Percentiles rank a stretch among this genome's conserved stretches.
phyloP scores from a whole-genome alignment of 1,139 yeast genomes.

The Pichiaceae sp. region DNA sequence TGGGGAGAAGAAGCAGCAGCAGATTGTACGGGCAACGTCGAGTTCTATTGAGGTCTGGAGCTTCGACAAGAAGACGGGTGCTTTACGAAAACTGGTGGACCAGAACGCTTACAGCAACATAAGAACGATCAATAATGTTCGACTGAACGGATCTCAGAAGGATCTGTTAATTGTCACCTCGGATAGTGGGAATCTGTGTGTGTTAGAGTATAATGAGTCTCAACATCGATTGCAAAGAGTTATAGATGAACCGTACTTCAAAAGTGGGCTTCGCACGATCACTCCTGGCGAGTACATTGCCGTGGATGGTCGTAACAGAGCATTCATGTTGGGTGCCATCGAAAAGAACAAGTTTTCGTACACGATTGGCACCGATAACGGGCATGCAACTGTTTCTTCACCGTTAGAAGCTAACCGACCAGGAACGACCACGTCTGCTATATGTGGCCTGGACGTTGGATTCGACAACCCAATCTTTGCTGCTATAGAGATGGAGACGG shows the following conservation, averaged over 20 bases:
- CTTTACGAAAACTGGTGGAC: constrained; percentile 32
- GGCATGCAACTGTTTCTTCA: constrained; percentile 45
- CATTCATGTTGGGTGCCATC: constrained; percentile 60
- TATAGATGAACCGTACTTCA: constrained; percentile 61
- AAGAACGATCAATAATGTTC: constrained; percentile 42
- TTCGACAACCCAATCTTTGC: constrained; percentile 81
- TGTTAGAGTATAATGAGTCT: constrained; percentile 41
- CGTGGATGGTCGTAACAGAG: constrained; percentile 67
- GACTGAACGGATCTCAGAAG: constrained; percentile 41
- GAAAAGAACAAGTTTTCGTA: constrained; percentile 69
- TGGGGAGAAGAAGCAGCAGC: constrained; percentile 47
- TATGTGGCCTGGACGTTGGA: constrained; percentile 63
- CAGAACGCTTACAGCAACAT: constrained; percentile 56
- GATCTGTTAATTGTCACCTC: constrained; percentile 65
- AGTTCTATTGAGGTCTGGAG: constrained; percentile 44
- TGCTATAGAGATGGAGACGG: constrained; percentile 56
- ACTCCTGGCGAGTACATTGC: constrained; percentile 75
- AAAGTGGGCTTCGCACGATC: constrained; percentile 66
- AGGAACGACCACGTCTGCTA: constrained; percentile 42
- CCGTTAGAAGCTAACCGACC: constrained; percentile 65
- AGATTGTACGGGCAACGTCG: constrained; percentile 52
- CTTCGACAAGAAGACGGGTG: constrained; percentile 49
- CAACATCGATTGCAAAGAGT: constrained; percentile 37
- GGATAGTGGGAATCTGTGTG: constrained; percentile 69
- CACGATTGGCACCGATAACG: constrained; percentile 26